A percentile compares a stretch with the other conserved stretches of the same genome.
Conservation (phyloP, 2,329 filamentous ascomycete genomes). For the Colletotrichum truncatum region DNA sequence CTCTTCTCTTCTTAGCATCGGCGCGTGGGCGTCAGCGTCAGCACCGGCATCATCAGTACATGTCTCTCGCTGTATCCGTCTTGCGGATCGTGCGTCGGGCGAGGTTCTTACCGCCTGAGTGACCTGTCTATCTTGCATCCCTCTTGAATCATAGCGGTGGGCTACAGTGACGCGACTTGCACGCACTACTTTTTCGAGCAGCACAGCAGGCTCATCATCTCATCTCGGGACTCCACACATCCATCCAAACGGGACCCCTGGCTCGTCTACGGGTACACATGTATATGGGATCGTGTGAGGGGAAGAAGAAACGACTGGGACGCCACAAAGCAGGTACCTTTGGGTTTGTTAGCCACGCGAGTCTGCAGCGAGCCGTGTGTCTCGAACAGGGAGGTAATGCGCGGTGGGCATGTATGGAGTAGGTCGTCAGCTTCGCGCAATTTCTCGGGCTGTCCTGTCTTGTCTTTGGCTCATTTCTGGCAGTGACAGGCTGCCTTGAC, state of each 20-base stretch:
- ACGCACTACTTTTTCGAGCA: constrained; percentile 1
- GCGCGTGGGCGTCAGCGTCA: background rate
- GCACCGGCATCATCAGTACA: background rate
- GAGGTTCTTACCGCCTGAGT: background rate
- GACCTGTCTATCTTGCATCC: constrained; percentile 26
- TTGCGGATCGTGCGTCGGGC: too few species aligned
- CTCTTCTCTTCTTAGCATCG: background rate
- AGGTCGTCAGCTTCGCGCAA: too few species aligned
- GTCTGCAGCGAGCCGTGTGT: constrained; percentile 18
- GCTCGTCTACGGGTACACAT: background rate
- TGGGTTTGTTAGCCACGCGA: constrained; percentile 19
- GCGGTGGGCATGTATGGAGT: too few species aligned
- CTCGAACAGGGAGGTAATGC: constrained; percentile 9
- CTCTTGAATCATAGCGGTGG: constrained; percentile 1
- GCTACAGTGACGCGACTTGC: constrained; percentile 12
- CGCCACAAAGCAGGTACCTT: constrained; percentile 30
- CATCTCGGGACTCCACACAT: constrained; percentile 24
- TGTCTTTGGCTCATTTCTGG: background rate
- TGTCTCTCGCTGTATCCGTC: too few species aligned
- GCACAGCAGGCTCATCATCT: constrained; percentile 1
- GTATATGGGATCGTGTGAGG: constrained; percentile 17
- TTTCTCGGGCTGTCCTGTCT: too few species aligned
- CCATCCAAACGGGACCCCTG: background rate
- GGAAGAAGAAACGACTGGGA: constrained; percentile 13
- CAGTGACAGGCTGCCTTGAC: background rate